phyloP scores from a whole-genome alignment of 805 yeast genomes.

The Ogataea populi-albae region DNA sequence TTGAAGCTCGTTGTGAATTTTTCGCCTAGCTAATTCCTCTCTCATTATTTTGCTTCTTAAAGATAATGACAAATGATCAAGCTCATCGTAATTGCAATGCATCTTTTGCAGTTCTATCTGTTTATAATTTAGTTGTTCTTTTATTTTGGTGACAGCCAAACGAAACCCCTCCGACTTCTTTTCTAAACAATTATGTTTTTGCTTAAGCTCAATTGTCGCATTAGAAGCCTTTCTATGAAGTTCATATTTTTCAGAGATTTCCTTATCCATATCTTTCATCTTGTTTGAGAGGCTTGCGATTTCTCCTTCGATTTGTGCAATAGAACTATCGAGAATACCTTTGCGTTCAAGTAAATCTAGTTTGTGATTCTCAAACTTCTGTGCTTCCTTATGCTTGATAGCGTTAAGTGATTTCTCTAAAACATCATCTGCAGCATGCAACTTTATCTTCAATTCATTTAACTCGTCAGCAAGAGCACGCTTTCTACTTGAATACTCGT shows the following conservation, averaged over 20 bases:
- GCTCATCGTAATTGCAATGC: slow-evolving; percentile 20
- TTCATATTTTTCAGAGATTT: slow-evolving; percentile 3
- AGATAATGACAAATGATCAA: slow-evolving; percentile 21
- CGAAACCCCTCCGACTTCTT: slow-evolving; percentile 6
- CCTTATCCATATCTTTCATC: slow-evolving; percentile 1
- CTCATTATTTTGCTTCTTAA: slow-evolving; percentile 30
- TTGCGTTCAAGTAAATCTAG: neutral
- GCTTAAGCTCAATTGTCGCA: slow-evolving; percentile 1
- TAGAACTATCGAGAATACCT: slow-evolving; percentile 1
- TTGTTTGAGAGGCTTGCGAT: neutral
- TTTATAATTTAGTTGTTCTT: slow-evolving; percentile 1
- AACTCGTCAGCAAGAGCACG: slow-evolving; percentile 14
- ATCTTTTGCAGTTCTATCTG: neutral
- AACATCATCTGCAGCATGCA: neutral
- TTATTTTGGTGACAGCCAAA: slow-evolving; percentile 9
- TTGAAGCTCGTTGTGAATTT: slow-evolving; percentile 70
- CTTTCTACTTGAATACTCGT: slow-evolving; percentile 32
- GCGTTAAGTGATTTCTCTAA: neutral
- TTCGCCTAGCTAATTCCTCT: slow-evolving; percentile 44
- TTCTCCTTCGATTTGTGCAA: neutral
- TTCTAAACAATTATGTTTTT: slow-evolving; percentile 8
- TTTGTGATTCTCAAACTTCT: neutral
- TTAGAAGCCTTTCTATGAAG: neutral
- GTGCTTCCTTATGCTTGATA: neutral
- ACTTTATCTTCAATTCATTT: slow-evolving; percentile 4